Evolutionary conservation across 2,329 filamentous ascomycete genomes (phyloP).

Genomic region (Catunica adiposa): DNA sequence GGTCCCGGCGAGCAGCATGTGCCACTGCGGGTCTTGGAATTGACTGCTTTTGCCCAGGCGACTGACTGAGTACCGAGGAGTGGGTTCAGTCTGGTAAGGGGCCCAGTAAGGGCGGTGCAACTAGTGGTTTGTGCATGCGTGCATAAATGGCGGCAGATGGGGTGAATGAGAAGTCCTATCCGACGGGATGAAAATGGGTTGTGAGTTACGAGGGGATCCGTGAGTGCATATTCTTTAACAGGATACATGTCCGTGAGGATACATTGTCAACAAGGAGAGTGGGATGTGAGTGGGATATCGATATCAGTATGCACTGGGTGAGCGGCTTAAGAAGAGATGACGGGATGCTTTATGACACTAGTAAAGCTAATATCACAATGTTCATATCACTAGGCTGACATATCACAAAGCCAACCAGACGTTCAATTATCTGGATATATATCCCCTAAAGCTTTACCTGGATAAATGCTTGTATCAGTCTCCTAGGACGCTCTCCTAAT

Average conservation of each 20-base stretch:
- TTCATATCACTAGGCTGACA: too few relatives aligned
- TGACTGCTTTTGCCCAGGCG: too few relatives aligned
- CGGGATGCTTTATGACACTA: too few relatives aligned
- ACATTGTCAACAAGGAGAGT: background rate
- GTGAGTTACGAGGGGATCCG: background rate
- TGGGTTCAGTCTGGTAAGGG: background rate
- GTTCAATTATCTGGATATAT: too few relatives aligned
- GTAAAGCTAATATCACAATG: too few relatives aligned
- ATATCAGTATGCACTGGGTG: background rate
- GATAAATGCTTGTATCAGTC: too few relatives aligned
- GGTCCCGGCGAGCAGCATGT: too few relatives aligned
- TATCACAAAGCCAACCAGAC: too few relatives aligned
- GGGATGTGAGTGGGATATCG: background rate
- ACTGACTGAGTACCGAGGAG: background rate
- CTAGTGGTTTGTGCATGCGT: background rate
- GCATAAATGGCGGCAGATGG: background rate
- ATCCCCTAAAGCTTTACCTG: too few relatives aligned
- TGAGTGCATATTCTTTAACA: background rate
- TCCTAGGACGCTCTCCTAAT: too few relatives aligned
- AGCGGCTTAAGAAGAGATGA: background rate
- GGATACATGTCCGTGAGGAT: background rate
- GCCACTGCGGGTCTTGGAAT: too few relatives aligned
- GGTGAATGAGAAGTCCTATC: background rate
- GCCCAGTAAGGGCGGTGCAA: background rate
- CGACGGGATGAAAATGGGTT: background rate